A percentile compares a stretch with the other conserved stretches of the same genome.
Conservation (phyloP, 1,139 yeast genomes). For the Yamadazyma pseudoaaseri region DNA sequence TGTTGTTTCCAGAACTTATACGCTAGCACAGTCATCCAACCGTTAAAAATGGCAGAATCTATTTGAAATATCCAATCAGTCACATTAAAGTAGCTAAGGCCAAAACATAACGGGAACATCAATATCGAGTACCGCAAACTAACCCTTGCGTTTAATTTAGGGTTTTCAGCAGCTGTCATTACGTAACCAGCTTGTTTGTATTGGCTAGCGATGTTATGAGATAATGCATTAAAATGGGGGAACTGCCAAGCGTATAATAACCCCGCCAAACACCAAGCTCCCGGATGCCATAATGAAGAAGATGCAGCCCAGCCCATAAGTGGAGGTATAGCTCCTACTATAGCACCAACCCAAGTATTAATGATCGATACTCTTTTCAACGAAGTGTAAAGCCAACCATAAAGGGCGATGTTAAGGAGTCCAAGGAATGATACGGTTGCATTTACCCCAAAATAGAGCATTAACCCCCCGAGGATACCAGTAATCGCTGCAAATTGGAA, state of each 20-base stretch:
- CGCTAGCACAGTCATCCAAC: constrained; percentile 82
- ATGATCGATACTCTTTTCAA: constrained; percentile 79
- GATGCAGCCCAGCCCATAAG: constrained; percentile 99
- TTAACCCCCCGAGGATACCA: constrained; percentile 69
- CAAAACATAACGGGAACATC: constrained; percentile 92
- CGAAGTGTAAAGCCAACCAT: constrained; percentile 89
- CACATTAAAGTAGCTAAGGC: constrained; percentile 71
- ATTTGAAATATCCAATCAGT: constrained; percentile 80
- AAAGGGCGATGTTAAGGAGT: constrained; percentile 70
- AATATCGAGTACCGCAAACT: constrained; percentile 82
- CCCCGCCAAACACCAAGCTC: constrained; percentile 93
- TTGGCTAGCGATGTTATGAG: constrained; percentile 85
- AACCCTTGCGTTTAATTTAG: constrained; percentile 88
- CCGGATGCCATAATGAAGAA: constrained; percentile 77
- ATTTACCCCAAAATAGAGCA: constrained; percentile 79
- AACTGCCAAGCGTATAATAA: constrained; percentile 97
- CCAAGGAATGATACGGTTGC: constrained; percentile 82
- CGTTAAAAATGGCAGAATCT: constrained; percentile 80
- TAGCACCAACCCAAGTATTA: constrained; percentile 98
- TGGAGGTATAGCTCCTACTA: constrained; percentile 98
- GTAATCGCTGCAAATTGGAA: constrained; percentile 72
- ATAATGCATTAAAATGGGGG: constrained; percentile 93
- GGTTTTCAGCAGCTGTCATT: constrained; percentile 94
- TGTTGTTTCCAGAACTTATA: constrained; percentile 84
- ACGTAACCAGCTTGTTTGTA: constrained; percentile 92